Conservation (phyloP, 805 yeast genomes). For the Spathaspora hagerdaliae region DNA sequence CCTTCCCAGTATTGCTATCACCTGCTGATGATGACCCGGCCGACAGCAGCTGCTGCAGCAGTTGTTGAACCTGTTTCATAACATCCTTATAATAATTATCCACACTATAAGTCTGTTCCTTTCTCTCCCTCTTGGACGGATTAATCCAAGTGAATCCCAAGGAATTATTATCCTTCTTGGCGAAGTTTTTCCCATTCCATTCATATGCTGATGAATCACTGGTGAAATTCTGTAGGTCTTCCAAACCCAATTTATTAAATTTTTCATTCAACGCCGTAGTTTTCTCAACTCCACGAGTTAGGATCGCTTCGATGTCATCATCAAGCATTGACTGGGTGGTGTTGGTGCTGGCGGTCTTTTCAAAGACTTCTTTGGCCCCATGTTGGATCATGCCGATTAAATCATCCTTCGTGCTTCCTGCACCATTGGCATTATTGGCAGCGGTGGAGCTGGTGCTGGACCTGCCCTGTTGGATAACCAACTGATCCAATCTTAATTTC, state of each 20-base stretch:
- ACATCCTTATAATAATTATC: conserved; percentile 77
- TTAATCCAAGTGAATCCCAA: conserved; percentile 59
- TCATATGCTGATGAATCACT: conserved; percentile 89
- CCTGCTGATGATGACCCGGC: no score
- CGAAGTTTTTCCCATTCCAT: conserved; percentile 92
- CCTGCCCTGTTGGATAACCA: conserved; percentile 93
- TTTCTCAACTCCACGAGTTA: conserved; percentile 75
- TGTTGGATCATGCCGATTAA: conserved; percentile 93
- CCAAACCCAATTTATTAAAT: conserved; percentile 82
- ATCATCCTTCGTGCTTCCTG: conserved; percentile 75
- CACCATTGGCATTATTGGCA: conserved; percentile 23
- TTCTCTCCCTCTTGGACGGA: conserved; percentile 71
- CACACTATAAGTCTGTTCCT: conserved; percentile 72
- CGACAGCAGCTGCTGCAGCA: no score
- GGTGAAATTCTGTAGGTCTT: conserved; percentile 88
- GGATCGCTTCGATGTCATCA: conserved; percentile 79
- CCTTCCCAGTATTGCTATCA: conserved; percentile 3
- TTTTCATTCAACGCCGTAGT: conserved; percentile 77
- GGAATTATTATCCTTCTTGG: conserved; percentile 44
- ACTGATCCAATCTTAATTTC: conserved; percentile 84
- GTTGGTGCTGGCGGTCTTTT: conserved; percentile 31
- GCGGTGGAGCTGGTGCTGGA: conserved; percentile 21
- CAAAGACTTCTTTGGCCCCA: conserved; percentile 90
- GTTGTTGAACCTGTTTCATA: conserved; percentile 30
- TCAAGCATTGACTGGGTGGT: conserved; percentile 32